Percentiles rank a stretch among this genome's conserved stretches.
Evolutionary conservation across 768 basidiomycete species (phyloP).

Genomic region (Erythrobasidium yunnanense): DNA sequence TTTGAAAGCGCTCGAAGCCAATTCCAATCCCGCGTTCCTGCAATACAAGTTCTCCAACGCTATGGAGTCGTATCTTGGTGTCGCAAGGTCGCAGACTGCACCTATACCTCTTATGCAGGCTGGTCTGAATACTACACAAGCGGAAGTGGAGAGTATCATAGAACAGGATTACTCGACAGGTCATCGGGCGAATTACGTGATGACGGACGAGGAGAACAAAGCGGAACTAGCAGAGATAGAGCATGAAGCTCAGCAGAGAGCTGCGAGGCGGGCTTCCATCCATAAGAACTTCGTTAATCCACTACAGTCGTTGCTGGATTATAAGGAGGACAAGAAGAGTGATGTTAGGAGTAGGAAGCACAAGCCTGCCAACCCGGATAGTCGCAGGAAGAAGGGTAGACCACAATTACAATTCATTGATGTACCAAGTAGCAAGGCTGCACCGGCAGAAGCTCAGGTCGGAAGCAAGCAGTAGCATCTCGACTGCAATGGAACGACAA

Average conservation of each 20-base stretch:
- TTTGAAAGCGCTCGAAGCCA: constrained; percentile 64
- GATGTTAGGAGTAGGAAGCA: constrained; percentile 7
- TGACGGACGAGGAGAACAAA: constrained; percentile 24
- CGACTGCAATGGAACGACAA: too few relatives aligned
- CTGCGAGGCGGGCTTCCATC: background rate
- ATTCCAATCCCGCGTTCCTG: constrained; percentile 53
- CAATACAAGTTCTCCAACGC: constrained; percentile 69
- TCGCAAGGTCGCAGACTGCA: constrained; percentile 36
- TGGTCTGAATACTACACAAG: background rate
- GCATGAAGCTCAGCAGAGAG: background rate
- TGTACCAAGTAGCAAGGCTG: background rate
- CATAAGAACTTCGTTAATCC: background rate
- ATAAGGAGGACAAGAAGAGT: background rate
- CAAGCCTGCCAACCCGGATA: background rate
- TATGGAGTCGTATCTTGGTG: constrained; percentile 69
- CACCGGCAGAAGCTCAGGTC: background rate
- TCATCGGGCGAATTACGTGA: background rate
- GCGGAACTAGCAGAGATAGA: background rate
- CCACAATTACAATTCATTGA: constrained; percentile 11
- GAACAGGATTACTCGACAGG: background rate
- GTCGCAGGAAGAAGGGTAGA: background rate
- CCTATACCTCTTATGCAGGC: background rate
- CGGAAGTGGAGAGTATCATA: background rate
- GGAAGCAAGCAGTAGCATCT: too few relatives aligned
- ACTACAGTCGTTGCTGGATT: background rate